Conservation (phyloP, 2,329 filamentous ascomycete species). For the Zymoseptoria ardabiliae region DNA sequence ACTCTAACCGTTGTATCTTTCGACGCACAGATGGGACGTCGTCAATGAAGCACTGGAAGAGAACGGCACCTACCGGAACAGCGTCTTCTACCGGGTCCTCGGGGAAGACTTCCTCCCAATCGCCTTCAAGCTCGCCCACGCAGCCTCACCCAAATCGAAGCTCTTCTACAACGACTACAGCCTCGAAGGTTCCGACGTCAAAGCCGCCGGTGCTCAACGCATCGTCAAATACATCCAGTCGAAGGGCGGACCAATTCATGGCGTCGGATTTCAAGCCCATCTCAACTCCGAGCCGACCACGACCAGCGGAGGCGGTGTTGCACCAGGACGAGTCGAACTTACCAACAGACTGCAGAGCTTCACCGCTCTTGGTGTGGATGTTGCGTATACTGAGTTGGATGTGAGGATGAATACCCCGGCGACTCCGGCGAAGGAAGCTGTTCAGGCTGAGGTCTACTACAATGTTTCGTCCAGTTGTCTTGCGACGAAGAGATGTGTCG, state of each 20-base stretch:
- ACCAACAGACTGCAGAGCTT: slow-evolving; percentile 44
- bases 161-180: slow-evolving; percentile 28
- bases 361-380: slow-evolving; percentile 46
- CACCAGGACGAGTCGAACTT: slow-evolving; percentile 23
- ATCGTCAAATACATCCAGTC: slow-evolving; percentile 21
- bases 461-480: slow-evolving; percentile 31
- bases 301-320: slow-evolving; percentile 1
- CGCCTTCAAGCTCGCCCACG: slow-evolving; percentile 21
- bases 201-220: slow-evolving; percentile 18
- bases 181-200: slow-evolving; percentile 21
- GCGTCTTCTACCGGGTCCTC: slow-evolving; percentile 23
- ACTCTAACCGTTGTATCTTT: neutral
- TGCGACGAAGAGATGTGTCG: slow-evolving; percentile 32
- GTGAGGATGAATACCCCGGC: slow-evolving; percentile 37
- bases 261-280: slow-evolving; percentile 48
- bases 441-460: slow-evolving; percentile 44
- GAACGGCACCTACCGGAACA: slow-evolving; percentile 22
- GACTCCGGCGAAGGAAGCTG: slow-evolving; percentile 19
- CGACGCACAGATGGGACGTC: slow-evolving; percentile 10
- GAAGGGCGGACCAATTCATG: slow-evolving; percentile 29
- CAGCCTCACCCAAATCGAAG: slow-evolving; percentile 18
- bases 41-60: slow-evolving; percentile 15
- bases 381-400: slow-evolving; percentile 59
- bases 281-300: slow-evolving; percentile 37
- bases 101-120: slow-evolving; percentile 23